These are phyloP conservation scores for Suillus lakei DNA, from an alignment of 768 basidiomycete species.

Conservation along the genomic window DNA sequence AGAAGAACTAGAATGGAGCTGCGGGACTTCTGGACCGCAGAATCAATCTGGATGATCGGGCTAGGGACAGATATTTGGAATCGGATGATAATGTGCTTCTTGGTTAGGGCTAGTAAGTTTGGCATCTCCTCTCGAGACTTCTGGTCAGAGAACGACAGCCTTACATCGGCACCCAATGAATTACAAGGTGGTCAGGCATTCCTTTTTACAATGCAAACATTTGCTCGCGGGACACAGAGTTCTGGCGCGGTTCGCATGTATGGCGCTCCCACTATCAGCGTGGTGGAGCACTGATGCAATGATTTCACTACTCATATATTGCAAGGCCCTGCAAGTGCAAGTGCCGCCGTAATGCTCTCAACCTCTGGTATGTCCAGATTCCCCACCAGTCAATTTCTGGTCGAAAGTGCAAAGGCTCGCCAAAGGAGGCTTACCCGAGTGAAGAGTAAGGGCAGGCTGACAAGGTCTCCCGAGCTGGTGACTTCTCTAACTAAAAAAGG, in stretches of 20 bases:
- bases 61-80: background rate
- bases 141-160: background rate
- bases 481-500: background rate
- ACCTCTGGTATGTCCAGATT: background rate
- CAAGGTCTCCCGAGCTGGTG: background rate
- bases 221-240: background rate
- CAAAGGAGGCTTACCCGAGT: background rate
- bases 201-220: background rate
- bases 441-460: background rate
- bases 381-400: background rate
- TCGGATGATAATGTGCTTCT: background rate
- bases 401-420: background rate
- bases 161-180: background rate
- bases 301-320: background rate
- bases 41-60: background rate
- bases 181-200: background rate
- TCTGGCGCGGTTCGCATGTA: background rate
- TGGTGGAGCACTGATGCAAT: background rate
- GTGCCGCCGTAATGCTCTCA: background rate
- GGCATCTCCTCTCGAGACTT: background rate
- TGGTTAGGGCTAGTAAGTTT: too few relatives aligned
- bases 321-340: background rate
- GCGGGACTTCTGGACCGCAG: slow-evolving; percentile 53
- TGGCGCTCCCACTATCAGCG: background rate
- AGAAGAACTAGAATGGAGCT: slow-evolving; percentile 73